Percentiles rank a stretch among this genome's conserved stretches.
Evolutionary conservation across 805 yeast species (phyloP).

Genomic region (Spathaspora boniae): DNA sequence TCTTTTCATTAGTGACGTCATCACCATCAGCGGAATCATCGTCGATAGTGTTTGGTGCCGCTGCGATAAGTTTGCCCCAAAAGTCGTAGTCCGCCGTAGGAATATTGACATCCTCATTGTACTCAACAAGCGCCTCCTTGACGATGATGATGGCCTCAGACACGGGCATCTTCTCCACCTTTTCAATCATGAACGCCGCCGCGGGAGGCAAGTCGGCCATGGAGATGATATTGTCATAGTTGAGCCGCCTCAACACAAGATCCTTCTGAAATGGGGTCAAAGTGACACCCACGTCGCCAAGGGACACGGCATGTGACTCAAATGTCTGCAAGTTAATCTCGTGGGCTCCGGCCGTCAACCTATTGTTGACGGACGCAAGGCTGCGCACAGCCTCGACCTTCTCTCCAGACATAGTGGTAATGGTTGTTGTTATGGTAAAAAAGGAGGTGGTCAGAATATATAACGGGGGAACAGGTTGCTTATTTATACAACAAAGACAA

Average conservation of each 20-base stretch:
- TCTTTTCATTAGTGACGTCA: too few species aligned
- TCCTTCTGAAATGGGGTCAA: constrained; percentile 25
- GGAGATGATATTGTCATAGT: constrained; percentile 20
- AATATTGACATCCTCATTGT: constrained; percentile 31
- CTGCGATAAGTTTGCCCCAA: constrained; percentile 16
- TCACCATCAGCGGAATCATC: neutral
- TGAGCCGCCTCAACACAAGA: constrained; percentile 24
- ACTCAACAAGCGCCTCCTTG: constrained; percentile 23
- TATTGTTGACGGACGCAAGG: constrained; percentile 5
- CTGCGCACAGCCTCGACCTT: constrained; percentile 5
- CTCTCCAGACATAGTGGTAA: too few species aligned
- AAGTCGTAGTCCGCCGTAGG: constrained; percentile 26
- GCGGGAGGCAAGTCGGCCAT: constrained; percentile 29
- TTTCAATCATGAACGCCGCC: constrained; percentile 27
- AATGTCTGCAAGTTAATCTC: constrained; percentile 15
- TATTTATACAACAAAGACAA: too few species aligned
- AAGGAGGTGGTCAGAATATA: too few species aligned
- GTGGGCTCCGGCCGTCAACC: constrained; percentile 11
- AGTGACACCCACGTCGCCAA: constrained; percentile 22
- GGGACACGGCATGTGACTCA: constrained; percentile 18
- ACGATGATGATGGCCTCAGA: constrained; percentile 24
- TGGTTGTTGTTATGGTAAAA: too few species aligned
- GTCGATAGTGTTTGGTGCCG: neutral
- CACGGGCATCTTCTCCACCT: constrained; percentile 20
- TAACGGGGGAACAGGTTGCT: too few species aligned